Evolutionary conservation across 148 eudicot genomes (phyloP).

Genomic region (Cornus kousa): DNA sequence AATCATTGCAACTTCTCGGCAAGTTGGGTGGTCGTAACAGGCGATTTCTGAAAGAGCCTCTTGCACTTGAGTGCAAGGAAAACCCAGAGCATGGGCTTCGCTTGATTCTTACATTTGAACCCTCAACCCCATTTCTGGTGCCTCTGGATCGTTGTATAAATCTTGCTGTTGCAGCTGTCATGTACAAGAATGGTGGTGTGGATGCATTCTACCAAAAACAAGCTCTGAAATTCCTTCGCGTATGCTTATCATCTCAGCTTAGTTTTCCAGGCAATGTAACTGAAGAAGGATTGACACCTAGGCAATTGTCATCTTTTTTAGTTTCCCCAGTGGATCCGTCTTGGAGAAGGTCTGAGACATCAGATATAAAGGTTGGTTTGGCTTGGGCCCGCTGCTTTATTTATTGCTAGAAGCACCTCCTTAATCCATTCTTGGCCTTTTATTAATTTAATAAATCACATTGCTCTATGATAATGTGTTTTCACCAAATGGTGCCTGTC

Average conservation of each 20-base stretch:
- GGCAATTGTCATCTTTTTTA: slow-evolving; percentile 59
- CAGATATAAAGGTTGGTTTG: slow-evolving; percentile 73
- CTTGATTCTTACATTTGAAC: slow-evolving; percentile 92
- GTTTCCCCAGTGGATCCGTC: slow-evolving; percentile 65
- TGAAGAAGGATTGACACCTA: slow-evolving; percentile 61
- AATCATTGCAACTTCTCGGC: slow-evolving; percentile 94
- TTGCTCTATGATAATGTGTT: background rate
- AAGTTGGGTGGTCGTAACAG: slow-evolving; percentile 97
- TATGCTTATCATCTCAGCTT: slow-evolving; percentile 89
- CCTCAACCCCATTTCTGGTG: slow-evolving; percentile 94
- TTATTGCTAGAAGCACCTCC: background rate
- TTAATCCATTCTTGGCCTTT: slow-evolving; percentile 1
- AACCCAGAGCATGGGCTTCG: slow-evolving; percentile 99
- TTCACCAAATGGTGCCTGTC: background rate
- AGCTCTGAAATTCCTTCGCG: slow-evolving; percentile 87
- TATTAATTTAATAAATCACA: too few relatives aligned
- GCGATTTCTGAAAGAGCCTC: slow-evolving; percentile 95
- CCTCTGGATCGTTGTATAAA: slow-evolving; percentile 96
- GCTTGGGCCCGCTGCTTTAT: slow-evolving; percentile 1
- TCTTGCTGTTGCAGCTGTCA: slow-evolving; percentile 89
- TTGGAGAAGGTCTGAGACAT: slow-evolving; percentile 73
- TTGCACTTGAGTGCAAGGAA: slow-evolving; percentile 95
- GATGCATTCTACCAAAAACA: slow-evolving; percentile 84
- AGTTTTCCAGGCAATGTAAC: slow-evolving; percentile 77
- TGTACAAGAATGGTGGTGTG: slow-evolving; percentile 72